Evolutionary conservation across 768 basidiomycete genomes (phyloP).

Genomic region (Podaxis mareebaensis): DNA sequence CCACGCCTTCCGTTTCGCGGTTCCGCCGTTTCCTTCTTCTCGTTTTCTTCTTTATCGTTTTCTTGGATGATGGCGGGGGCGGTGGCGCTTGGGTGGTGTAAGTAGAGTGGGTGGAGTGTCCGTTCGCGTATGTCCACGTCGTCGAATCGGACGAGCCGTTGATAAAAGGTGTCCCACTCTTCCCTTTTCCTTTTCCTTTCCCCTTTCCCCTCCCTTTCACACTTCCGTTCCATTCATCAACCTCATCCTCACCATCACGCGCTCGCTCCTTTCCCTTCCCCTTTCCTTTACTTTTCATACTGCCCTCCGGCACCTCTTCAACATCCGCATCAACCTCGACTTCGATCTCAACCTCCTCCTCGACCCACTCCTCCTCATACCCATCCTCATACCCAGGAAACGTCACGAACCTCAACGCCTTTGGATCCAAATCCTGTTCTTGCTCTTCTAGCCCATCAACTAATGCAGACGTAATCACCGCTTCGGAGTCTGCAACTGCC

Average conservation of each 20-base stretch:
- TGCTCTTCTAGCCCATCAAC: neutral
- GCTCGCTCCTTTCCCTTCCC: slow-evolving; percentile 5
- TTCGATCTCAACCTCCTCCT: slow-evolving; percentile 13
- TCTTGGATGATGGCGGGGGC: neutral
- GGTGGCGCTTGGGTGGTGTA: neutral
- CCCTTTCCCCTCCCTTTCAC: neutral
- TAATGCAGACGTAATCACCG: neutral
- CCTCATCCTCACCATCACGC: slow-evolving; percentile 5
- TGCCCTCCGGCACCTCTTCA: neutral
- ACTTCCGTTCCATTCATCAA: neutral
- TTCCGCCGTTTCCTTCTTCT: slow-evolving; percentile 18
- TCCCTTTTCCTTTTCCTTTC: neutral
- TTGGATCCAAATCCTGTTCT: slow-evolving; percentile 7
- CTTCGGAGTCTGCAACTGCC: neutral
- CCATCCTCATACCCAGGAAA: slow-evolving; percentile 15
- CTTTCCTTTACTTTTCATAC: slow-evolving; percentile 7
- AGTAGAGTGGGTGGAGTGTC: neutral
- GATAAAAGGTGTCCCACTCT: neutral
- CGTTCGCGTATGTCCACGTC: slow-evolving; percentile 2
- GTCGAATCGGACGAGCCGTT: neutral
- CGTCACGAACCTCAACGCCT: slow-evolving; percentile 14
- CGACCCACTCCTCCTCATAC: slow-evolving; percentile 16
- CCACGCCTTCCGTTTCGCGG: slow-evolving; percentile 39
- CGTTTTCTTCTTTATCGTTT: slow-evolving; percentile 22
- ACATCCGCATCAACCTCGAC: slow-evolving; percentile 1